These are phyloP conservation scores for Drosera spatulata DNA, from an alignment of 179 eudicot genomes.

Conservation along the genomic window DNA sequence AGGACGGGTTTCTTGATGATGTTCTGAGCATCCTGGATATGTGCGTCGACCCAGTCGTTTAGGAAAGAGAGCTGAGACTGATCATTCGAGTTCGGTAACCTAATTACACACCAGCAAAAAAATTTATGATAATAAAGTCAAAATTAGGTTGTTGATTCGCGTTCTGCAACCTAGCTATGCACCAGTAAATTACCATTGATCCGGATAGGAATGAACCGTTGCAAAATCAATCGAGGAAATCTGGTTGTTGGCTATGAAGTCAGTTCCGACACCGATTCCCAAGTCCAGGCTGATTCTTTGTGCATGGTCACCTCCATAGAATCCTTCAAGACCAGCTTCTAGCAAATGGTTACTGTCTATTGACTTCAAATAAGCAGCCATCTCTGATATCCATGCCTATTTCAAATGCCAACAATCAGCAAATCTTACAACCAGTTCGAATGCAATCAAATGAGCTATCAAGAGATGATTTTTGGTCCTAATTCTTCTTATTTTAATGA, in stretches of 20 bases:
- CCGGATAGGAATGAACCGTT: slow-evolving; percentile 73
- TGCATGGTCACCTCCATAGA: slow-evolving; percentile 59
- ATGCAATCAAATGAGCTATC: too few relatives aligned
- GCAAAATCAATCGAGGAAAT: slow-evolving; percentile 74
- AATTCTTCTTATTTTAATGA: too few relatives aligned
- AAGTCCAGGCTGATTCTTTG: slow-evolving; percentile 46
- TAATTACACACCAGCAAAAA: slow-evolving; percentile 3
- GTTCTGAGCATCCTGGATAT: slow-evolving; percentile 39
- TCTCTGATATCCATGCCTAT: slow-evolving; percentile 81
- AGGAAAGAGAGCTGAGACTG: slow-evolving; percentile 30
- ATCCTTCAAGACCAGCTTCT: slow-evolving; percentile 90
- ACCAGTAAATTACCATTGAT: slow-evolving; percentile 55
- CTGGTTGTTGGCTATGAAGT: slow-evolving; percentile 70
- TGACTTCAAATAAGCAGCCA: slow-evolving; percentile 83
- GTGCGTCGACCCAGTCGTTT: slow-evolving; percentile 35
- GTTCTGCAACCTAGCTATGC: not conserved
- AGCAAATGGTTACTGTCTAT: slow-evolving; percentile 77
- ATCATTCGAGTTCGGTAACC: slow-evolving; percentile 22
- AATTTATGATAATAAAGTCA: not conserved
- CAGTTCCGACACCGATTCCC: slow-evolving; percentile 57
- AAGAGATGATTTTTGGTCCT: too few relatives aligned
- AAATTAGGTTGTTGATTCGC: not conserved
- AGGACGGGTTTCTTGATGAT: slow-evolving; percentile 40
- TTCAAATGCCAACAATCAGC: not conserved
- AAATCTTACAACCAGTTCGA: not conserved